These are phyloP conservation scores for Sporothrix curviconia DNA, from an alignment of 2,329 filamentous ascomycete genomes.

Conservation along the genomic window DNA sequence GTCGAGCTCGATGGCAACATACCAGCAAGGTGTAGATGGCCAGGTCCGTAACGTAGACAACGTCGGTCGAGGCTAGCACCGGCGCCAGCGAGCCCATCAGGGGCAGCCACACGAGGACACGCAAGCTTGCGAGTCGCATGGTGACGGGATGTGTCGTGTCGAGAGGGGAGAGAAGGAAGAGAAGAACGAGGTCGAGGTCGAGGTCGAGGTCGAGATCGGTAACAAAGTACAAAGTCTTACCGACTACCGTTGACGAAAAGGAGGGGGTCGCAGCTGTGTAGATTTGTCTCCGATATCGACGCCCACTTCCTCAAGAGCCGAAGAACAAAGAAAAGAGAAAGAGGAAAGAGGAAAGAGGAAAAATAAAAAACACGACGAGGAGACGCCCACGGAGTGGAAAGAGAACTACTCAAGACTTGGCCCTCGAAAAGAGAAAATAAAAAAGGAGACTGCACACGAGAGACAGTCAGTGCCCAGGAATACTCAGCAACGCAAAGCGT, in stretches of 20 bases:
- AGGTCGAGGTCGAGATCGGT: not conserved
- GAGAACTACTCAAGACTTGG: no score
- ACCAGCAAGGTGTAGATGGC: slow-evolving; percentile 37
- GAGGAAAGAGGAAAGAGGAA: not conserved
- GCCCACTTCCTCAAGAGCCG: not conserved
- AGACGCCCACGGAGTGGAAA: not conserved
- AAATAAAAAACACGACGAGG: not conserved
- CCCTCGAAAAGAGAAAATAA: slow-evolving; percentile 4
- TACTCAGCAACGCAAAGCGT: no score
- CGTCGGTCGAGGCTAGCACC: slow-evolving; percentile 6
- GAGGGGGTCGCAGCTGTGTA: not conserved
- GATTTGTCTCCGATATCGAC: not conserved
- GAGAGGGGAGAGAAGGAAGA: not conserved
- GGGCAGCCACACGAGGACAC: slow-evolving; percentile 13
- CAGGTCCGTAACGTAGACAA: slow-evolving; percentile 42
- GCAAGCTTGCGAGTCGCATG: not conserved
- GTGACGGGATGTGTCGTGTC: not conserved
- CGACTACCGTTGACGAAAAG: not conserved
- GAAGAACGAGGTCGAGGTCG: not conserved
- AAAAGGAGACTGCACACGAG: no score
- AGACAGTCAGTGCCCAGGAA: no score
- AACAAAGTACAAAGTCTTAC: not conserved
- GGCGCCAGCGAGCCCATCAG: slow-evolving; percentile 2
- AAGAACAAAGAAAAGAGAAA: not conserved
- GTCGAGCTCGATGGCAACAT: slow-evolving; percentile 19